Evolutionary conservation across 2,329 filamentous ascomycete genomes (phyloP).

Genomic region (Lecanoromycetidae sp.): DNA sequence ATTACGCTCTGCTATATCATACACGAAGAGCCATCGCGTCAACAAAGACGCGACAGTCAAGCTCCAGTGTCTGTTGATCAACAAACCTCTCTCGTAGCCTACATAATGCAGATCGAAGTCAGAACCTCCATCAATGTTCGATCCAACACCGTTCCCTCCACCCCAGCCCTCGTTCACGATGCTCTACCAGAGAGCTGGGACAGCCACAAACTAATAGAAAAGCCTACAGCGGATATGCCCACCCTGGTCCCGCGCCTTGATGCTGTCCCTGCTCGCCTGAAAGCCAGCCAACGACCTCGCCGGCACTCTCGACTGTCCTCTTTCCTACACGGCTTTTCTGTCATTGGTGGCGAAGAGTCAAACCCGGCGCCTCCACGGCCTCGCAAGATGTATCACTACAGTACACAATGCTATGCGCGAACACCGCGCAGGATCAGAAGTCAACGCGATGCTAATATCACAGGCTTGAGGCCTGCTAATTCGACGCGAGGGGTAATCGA

Average conservation of each 20-base stretch:
- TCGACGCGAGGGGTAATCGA: conserved; percentile 23
- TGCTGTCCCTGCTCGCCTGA: background rate
- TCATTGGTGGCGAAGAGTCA: background rate
- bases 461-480: conserved; percentile 15
- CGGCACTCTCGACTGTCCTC: conserved; percentile 11
- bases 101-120: conserved; percentile 12
- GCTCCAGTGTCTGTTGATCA: background rate
- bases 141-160: conserved; percentile 3
- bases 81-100: background rate
- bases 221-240: background rate
- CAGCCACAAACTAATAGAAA: background rate
- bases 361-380: background rate
- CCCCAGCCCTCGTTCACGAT: background rate
- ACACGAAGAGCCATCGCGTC: background rate
- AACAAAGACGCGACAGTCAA: conserved; percentile 5
- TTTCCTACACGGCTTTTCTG: conserved; percentile 15
- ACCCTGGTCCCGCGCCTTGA: background rate
- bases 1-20: background rate
- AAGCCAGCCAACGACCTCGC: conserved; percentile 10
- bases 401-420: conserved; percentile 1
- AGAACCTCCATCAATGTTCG: conserved; percentile 11
- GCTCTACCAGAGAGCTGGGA: background rate
- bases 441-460: background rate
- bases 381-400: conserved; percentile 1
- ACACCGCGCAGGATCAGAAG: background rate